A percentile compares a stretch with the other conserved stretches of the same genome.
phyloP scores from a whole-genome alignment of 1,284 basidiomycete genomes.

The Apiotrichum akiyoshidainum region DNA sequence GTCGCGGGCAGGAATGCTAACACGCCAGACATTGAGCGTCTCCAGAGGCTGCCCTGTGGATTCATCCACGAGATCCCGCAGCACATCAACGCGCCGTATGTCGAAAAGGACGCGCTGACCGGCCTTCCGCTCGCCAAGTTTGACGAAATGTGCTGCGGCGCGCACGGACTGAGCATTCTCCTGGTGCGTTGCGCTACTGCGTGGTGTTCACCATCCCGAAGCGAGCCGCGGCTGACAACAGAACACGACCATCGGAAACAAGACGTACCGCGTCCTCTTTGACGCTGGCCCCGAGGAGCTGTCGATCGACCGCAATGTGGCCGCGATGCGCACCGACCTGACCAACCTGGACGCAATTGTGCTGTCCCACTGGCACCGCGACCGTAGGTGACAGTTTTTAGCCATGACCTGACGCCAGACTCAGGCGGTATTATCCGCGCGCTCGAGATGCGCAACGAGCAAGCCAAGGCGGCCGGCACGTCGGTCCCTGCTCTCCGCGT shows the following conservation, averaged over 20 bases:
- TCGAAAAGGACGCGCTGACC: conserved; percentile 51
- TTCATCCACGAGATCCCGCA: conserved; percentile 68
- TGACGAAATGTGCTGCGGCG: conserved; percentile 74
- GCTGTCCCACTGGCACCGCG: conserved; percentile 77
- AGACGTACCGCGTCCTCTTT: conserved; percentile 62
- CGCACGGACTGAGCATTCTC: conserved; percentile 74
- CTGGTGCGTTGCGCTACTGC: conserved; percentile 56
- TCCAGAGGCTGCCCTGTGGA: conserved; percentile 70
- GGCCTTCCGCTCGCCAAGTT: conserved; percentile 67
- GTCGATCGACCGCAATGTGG: conserved; percentile 66
- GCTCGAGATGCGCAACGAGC: conserved; percentile 53
- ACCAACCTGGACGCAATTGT: conserved; percentile 62
- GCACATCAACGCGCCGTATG: conserved; percentile 55
- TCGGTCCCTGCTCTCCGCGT: conserved; percentile 54
- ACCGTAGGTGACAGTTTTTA: conserved; percentile 50
- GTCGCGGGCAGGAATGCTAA: too few relatives aligned
- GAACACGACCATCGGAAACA: conserved; percentile 50
- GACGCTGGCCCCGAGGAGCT: conserved; percentile 74
- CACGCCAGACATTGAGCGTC: conserved; percentile 53
- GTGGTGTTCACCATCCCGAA: too few relatives aligned
- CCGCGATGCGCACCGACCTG: conserved; percentile 60
- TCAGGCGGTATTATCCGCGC: conserved; percentile 61
- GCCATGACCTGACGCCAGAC: conserved; percentile 48
- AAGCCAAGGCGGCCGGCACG: conserved; percentile 1
- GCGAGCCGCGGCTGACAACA: conserved; percentile 2